These are phyloP conservation scores for Paraleonurus japonicus DNA, from an alignment of 257 asterid species.

Conservation along the genomic window DNA sequence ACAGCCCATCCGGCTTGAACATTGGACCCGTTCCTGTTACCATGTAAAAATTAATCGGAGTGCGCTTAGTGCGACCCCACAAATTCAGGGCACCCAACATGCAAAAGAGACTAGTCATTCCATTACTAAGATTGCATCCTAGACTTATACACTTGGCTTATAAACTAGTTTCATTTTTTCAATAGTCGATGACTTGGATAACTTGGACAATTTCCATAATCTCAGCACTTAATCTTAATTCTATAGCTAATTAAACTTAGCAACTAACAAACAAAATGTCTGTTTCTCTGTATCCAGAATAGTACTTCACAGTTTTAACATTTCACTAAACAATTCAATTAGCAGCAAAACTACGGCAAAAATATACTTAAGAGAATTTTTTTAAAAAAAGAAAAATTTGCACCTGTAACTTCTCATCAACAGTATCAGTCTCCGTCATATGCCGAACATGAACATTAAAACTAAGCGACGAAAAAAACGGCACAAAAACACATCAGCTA, in stretches of 20 bases:
- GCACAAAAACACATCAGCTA: slow-evolving; percentile 81
- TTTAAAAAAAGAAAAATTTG: not conserved
- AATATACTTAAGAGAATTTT: not conserved
- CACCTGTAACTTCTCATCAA: slow-evolving; percentile 89
- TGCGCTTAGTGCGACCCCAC: too few relatives aligned
- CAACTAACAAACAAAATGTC: slow-evolving; percentile 14
- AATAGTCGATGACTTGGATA: too few relatives aligned
- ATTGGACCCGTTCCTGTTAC: too few relatives aligned
- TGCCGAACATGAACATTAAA: slow-evolving; percentile 63
- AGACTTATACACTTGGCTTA: too few relatives aligned
- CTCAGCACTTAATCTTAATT: too few relatives aligned
- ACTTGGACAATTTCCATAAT: too few relatives aligned
- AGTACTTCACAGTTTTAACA: not conserved
- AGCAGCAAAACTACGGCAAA: not conserved
- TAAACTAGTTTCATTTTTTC: too few relatives aligned
- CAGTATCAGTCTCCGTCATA: slow-evolving; percentile 65
- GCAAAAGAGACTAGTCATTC: too few relatives aligned
- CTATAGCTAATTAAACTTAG: not conserved
- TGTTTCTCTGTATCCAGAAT: not conserved
- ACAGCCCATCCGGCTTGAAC: too few relatives aligned
- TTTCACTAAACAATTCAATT: not conserved
- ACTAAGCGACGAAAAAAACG: slow-evolving; percentile 88
- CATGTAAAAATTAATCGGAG: too few relatives aligned
- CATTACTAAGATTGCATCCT: too few relatives aligned
- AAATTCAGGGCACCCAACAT: too few relatives aligned